Conservation (phyloP, 768 basidiomycete genomes). For the Kwoniella sp. region DNA sequence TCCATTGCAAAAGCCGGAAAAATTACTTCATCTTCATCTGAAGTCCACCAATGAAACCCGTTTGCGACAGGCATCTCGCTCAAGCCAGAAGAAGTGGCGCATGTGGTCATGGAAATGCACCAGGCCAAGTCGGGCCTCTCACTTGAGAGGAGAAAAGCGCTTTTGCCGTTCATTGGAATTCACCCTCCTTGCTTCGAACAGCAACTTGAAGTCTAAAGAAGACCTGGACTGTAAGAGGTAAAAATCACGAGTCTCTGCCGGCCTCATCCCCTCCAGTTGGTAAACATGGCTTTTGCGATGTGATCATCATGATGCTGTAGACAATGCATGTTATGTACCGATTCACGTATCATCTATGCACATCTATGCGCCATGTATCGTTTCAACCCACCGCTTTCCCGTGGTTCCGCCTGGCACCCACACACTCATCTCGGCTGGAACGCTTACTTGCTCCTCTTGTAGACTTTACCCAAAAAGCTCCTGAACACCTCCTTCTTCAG, state of each 20-base stretch:
- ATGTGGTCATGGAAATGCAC: slow-evolving; percentile 13
- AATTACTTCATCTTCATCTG: too few species aligned
- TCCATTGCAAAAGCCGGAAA: too few species aligned
- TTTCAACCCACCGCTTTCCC: background rate
- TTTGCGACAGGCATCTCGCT: background rate
- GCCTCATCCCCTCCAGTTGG: background rate
- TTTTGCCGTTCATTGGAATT: slow-evolving; percentile 3
- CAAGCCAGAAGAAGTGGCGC: slow-evolving; percentile 13
- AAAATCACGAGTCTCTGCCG: background rate
- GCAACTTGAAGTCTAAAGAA: background rate
- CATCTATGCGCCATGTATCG: background rate
- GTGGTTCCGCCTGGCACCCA: background rate
- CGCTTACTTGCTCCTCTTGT: slow-evolving; percentile 63
- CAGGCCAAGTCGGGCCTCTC: background rate
- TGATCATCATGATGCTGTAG: background rate
- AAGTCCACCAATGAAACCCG: too few species aligned
- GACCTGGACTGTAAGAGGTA: too few species aligned
- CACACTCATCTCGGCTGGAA: too few species aligned
- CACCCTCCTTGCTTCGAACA: background rate
- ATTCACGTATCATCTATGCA: background rate
- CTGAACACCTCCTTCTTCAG: slow-evolving; percentile 73
- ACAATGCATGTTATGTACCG: background rate
- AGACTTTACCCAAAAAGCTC: slow-evolving; percentile 86
- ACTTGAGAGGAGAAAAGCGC: background rate
- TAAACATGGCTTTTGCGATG: background rate